Evolutionary conservation across 2,329 filamentous ascomycete species (phyloP).

Genomic region (Phyllosticta citrichinensis): DNA sequence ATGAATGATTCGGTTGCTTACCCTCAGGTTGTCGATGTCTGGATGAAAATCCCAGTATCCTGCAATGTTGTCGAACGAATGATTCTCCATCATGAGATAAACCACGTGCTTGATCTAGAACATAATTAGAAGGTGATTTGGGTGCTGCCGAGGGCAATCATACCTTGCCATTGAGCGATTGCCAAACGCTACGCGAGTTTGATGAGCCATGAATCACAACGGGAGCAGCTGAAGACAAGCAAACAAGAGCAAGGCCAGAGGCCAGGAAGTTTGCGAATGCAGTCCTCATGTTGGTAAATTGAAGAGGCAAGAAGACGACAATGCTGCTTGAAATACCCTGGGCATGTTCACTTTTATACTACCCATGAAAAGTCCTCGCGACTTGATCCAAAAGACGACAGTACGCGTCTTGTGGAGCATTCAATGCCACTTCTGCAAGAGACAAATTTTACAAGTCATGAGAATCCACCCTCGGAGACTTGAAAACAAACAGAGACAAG

Average conservation of each 20-base stretch:
- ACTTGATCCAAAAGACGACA: neutral
- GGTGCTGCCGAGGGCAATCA: neutral
- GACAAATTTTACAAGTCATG: neutral
- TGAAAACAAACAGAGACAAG: neutral
- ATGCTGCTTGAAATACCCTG: neutral
- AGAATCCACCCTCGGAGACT: neutral
- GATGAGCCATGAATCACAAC: neutral
- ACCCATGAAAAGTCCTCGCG: neutral
- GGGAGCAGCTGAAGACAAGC: neutral
- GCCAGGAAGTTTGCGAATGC: neutral
- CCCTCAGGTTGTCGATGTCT: slow-evolving; percentile 26
- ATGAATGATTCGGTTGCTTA: neutral
- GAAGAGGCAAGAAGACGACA: neutral
- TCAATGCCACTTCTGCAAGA: neutral
- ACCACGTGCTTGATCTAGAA: slow-evolving; percentile 1
- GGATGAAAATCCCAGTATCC: slow-evolving; percentile 28
- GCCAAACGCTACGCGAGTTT: neutral
- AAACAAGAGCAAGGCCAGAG: neutral
- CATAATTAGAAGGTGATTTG: neutral
- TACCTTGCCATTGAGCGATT: neutral
- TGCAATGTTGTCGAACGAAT: slow-evolving; percentile 32
- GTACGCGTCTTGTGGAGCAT: neutral
- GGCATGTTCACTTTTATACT: neutral
- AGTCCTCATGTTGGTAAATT: neutral
- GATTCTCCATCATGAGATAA: slow-evolving; percentile 18